Percentiles rank a stretch among this genome's conserved stretches.
Conservation (phyloP, 345 rosid genomes). For the Trapa bicornis region DNA sequence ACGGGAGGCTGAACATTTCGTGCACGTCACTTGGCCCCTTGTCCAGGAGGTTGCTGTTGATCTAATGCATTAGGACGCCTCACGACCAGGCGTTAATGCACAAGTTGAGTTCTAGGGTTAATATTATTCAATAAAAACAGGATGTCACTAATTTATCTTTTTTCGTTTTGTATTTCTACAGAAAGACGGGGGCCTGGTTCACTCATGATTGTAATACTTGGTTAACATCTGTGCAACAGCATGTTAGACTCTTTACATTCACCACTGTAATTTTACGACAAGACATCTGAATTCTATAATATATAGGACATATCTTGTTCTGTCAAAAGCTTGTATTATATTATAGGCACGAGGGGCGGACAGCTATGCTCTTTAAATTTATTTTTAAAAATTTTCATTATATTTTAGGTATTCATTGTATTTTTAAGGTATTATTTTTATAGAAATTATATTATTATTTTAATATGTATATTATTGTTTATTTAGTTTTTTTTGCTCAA, state of each 20-base stretch:
- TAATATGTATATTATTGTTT: too few relatives aligned
- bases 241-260: neutral
- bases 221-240: neutral
- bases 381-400: too few relatives aligned
- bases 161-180: neutral
- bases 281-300: too few relatives aligned
- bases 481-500: too few relatives aligned
- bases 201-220: neutral
- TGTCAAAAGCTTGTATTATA: too few relatives aligned
- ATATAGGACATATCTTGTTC: too few relatives aligned
- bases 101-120: neutral
- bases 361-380: too few relatives aligned
- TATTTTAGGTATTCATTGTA: too few relatives aligned
- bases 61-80: conserved; percentile 33
- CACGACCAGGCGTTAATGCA: neutral
- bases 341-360: too few relatives aligned
- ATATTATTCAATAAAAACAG: neutral
- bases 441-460: too few relatives aligned
- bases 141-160: neutral
- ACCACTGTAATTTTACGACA: too few relatives aligned
- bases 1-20: conserved; percentile 83
- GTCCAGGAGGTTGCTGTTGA: conserved; percentile 74
- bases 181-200: neutral
- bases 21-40: conserved; percentile 54
- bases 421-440: too few relatives aligned